phyloP scores from a whole-genome alignment of 768 basidiomycete genomes.

The Russula sp. region DNA sequence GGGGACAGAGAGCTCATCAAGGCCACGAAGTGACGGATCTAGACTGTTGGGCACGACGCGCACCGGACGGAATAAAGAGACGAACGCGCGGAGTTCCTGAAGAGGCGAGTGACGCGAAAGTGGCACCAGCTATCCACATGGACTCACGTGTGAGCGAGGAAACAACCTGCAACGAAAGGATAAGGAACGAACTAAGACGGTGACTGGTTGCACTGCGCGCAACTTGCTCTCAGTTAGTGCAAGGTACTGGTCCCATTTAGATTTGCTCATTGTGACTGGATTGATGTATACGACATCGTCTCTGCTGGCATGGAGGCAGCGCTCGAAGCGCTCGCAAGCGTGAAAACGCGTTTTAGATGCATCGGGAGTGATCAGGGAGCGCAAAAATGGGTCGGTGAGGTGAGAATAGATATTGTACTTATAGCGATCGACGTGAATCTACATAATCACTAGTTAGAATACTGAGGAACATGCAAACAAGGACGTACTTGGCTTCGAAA shows the following conservation, averaged over 20 bases:
- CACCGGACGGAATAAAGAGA: constrained; percentile 71
- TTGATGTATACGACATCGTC: constrained; percentile 76
- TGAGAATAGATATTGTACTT: constrained; percentile 62
- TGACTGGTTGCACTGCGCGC: constrained; percentile 39
- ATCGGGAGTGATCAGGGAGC: constrained; percentile 53
- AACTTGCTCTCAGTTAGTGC: constrained; percentile 40
- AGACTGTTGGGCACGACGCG: constrained; percentile 77
- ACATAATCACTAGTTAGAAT: neutral
- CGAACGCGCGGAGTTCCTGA: constrained; percentile 77
- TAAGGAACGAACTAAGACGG: constrained; percentile 49
- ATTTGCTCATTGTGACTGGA: constrained; percentile 63
- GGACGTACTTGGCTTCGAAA: constrained; percentile 55
- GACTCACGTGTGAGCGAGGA: neutral
- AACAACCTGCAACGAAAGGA: neutral
- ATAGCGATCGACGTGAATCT: constrained; percentile 92
- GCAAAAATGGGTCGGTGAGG: constrained; percentile 53
- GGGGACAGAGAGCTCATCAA: constrained; percentile 72
- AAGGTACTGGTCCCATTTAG: constrained; percentile 45
- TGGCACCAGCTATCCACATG: constrained; percentile 60
- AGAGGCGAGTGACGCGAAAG: constrained; percentile 83
- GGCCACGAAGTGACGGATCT: constrained; percentile 38
- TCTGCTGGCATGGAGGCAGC: constrained; percentile 46
- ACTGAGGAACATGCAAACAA: neutral
- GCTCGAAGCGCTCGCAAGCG: constrained; percentile 80
- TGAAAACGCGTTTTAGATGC: constrained; percentile 71